These are phyloP conservation scores for Pestalotiopsis sp. DNA, from an alignment of 2,329 filamentous ascomycete genomes.

Conservation along the genomic window DNA sequence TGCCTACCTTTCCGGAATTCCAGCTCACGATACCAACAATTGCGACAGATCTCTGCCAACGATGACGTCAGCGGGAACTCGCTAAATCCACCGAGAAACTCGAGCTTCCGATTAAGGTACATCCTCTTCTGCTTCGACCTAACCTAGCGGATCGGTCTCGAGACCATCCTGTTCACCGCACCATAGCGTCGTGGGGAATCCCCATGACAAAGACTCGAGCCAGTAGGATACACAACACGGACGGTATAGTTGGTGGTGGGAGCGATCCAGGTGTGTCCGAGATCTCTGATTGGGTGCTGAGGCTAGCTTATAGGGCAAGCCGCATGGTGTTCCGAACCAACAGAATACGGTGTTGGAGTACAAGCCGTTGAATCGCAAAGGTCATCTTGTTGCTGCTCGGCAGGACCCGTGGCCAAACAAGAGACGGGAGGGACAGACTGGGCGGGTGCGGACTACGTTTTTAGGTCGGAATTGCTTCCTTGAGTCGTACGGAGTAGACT, in stretches of 20 bases:
- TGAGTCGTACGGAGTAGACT: neutral
- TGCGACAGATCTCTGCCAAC: neutral
- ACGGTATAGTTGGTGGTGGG: neutral
- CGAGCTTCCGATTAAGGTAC: neutral
- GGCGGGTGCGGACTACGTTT: neutral
- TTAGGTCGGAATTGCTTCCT: neutral
- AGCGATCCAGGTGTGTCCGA: neutral
- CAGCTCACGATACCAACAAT: neutral
- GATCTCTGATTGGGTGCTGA: neutral
- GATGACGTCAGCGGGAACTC: slow-evolving; percentile 1
- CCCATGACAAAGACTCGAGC: neutral
- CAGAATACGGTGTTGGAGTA: neutral
- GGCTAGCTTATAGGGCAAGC: neutral
- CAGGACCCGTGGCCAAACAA: neutral
- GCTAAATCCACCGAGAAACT: neutral
- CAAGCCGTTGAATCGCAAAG: neutral
- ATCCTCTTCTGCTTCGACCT: neutral
- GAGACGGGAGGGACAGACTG: neutral
- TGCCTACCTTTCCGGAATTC: neutral
- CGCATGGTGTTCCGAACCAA: neutral
- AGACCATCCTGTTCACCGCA: neutral
- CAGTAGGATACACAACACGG: neutral
- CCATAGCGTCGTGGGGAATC: neutral
- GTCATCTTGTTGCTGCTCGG: neutral
- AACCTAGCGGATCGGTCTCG: neutral